Base-by-base conservation (phyloP, 495 filamentous ascomycete species). In the Mycothermus thermophilus region DNA sequence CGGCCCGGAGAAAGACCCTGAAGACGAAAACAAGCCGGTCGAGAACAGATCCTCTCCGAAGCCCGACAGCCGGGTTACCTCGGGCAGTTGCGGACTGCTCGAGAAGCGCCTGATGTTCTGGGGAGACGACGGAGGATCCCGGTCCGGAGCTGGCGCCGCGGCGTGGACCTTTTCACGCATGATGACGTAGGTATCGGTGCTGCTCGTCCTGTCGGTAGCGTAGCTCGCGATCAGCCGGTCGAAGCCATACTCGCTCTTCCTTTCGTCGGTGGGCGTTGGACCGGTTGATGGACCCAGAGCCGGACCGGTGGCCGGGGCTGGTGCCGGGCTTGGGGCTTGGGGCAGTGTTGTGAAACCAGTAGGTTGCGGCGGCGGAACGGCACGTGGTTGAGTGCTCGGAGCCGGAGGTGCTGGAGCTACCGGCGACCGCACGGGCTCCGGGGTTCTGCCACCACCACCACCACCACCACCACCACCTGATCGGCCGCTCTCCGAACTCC, bases 11-110 rank as follows among this genome's bases (percentile, higher is more conserved):
- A n/a, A n/a, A n/a, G n/a, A n/a, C n/a, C n/a, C n/a, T n/a, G n/a
- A 20, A 13, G 30, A 29, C 3, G 34, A 19, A 21, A 47, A 13
- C 12, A 52, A 42, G 14, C 24, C 34, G 2, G 45, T 34, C 0
- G 59, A 54, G 30, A 65, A 66, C 1, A 68, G 46, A 36, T 64
- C 63, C 10, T 58, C 54, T 8, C 71, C 75, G 51, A 83, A 83
- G 0, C 64, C 68, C 29, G 79, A 82, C 39, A 82, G 54, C 27
- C 77, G 70, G 33, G 67, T 64, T 11, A 81, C 38, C 48, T 80
- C 72, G 1, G 80, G 80, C 12, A 86, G 58, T 31, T 70, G 63
- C 1, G 64, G 72, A 33, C 62, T 67, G 10, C 54, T 58, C 1
- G 66, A 69, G 20, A 54, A 57, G 10, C 46, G 51, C 1, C 49